Evolutionary conservation across 495 filamentous ascomycete species (phyloP).

Genomic region (Articulospora tetracladia): DNA sequence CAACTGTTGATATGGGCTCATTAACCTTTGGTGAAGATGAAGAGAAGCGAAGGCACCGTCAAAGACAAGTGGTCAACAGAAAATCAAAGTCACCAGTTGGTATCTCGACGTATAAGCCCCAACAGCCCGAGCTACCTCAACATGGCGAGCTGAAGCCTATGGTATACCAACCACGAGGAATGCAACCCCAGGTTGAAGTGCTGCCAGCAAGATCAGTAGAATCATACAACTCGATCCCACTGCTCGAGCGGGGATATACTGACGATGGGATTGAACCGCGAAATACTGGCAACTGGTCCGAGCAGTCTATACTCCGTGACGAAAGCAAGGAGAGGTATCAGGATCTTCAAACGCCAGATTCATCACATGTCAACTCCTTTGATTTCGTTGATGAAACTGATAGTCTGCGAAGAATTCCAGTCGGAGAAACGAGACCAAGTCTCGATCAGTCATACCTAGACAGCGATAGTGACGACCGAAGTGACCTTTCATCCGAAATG

Average conservation of each 20-base stretch:
- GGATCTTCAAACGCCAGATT: conserved; percentile 27
- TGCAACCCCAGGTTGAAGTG: neutral
- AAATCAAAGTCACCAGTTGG: neutral
- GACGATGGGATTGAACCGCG: conserved; percentile 38
- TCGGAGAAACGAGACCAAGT: conserved; percentile 36
- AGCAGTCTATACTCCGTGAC: conserved; percentile 21
- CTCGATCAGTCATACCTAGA: conserved; percentile 57
- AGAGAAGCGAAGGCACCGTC: conserved; percentile 44
- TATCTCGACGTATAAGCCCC: conserved; percentile 15
- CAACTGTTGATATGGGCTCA: conserved; percentile 12
- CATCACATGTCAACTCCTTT: conserved; percentile 36
- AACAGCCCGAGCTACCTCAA: neutral
- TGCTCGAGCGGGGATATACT: conserved; percentile 69
- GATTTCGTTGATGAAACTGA: conserved; percentile 55
- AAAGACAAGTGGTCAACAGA: conserved; percentile 36
- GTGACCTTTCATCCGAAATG: conserved; percentile 76
- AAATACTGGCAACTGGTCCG: conserved; percentile 19
- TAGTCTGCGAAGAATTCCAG: conserved; percentile 49
- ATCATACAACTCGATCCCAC: conserved; percentile 74
- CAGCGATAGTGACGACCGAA: conserved; percentile 64
- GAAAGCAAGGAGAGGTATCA: conserved; percentile 20
- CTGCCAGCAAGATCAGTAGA: conserved; percentile 16
- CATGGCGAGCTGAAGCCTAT: conserved; percentile 22
- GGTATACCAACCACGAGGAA: conserved; percentile 21
- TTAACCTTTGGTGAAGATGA: conserved; percentile 23